These are phyloP conservation scores for Thielaviopsis punctulata DNA, from an alignment of 2,329 filamentous ascomycete genomes.

Conservation along the genomic window DNA sequence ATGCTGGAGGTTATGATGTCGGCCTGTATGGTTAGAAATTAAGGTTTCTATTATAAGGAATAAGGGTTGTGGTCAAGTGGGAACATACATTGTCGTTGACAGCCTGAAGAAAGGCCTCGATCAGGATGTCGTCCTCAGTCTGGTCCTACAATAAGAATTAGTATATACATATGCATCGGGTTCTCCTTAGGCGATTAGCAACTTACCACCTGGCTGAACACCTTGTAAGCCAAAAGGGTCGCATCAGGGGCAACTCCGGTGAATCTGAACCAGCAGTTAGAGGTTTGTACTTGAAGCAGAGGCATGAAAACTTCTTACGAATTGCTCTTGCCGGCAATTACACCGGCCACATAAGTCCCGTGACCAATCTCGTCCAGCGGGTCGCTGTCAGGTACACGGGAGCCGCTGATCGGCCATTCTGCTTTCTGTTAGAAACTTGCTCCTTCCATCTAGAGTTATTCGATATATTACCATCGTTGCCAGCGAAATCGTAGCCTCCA, in stretches of 20 bases:
- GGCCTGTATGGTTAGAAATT: not conserved
- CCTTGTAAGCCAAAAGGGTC: constrained; percentile 9
- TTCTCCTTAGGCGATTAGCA: too few species aligned
- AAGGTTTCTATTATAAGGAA: too few species aligned
- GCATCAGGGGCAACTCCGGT: constrained; percentile 15
- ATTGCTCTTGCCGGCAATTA: constrained; percentile 12
- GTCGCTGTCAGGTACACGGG: constrained; percentile 1
- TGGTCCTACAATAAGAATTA: too few species aligned
- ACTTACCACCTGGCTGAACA: constrained; percentile 7
- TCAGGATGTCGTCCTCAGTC: constrained; percentile 15
- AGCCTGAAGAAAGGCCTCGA: constrained; percentile 20
- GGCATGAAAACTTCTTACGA: not conserved
- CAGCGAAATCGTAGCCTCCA: constrained; percentile 23
- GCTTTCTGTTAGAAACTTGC: not conserved
- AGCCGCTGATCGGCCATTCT: not conserved
- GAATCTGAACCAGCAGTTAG: not conserved
- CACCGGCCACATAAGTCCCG: constrained; percentile 21
- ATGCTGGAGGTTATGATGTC: constrained; percentile 28
- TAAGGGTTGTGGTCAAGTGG: not conserved
- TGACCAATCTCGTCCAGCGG: constrained; percentile 15
- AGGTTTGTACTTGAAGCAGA: not conserved
- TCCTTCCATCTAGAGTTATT: not conserved
- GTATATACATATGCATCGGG: too few species aligned
- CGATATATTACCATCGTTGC: constrained; percentile 9
- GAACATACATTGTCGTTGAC: constrained; percentile 13